phyloP scores from a whole-genome alignment of 108 stramenopile species.

The Cyclotella sp. region DNA sequence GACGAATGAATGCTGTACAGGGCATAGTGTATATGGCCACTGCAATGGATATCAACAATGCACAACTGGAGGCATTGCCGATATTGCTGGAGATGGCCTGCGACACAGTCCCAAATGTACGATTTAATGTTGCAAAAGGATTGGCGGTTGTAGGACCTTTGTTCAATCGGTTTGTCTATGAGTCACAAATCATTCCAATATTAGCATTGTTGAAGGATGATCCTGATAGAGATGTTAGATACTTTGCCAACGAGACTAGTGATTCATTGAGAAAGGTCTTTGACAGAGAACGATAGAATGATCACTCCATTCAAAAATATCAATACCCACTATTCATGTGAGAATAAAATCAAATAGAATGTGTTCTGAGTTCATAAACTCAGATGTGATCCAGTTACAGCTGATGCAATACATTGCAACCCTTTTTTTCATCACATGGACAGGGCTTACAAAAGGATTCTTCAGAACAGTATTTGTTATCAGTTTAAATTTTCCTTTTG shows the following conservation, averaged over 20 bases:
- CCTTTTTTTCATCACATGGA: too few species aligned
- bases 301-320: background rate
- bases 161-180: conserved; percentile 65
- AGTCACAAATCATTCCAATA: conserved; percentile 78
- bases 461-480: too few species aligned
- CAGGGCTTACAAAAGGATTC: too few species aligned
- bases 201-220: conserved; percentile 84
- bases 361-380: too few species aligned
- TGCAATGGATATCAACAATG: conserved; percentile 70
- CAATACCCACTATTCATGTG: background rate
- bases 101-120: conserved; percentile 96
- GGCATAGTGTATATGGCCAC: conserved; percentile 82
- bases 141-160: conserved; percentile 77
- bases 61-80: conserved; percentile 79
- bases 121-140: conserved; percentile 96
- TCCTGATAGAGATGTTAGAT: conserved; percentile 92
- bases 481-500: too few species aligned
- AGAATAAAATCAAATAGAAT: too few species aligned
- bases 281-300: conserved; percentile 1
- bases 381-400: too few species aligned
- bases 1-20: conserved; percentile 92
- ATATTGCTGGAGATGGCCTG: conserved; percentile 91
- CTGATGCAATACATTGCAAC: too few species aligned
- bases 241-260: conserved; percentile 74
- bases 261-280: conserved; percentile 30